Conservation (phyloP, 176 grass and related monocot genomes). For the Phoenix roebelenii region DNA sequence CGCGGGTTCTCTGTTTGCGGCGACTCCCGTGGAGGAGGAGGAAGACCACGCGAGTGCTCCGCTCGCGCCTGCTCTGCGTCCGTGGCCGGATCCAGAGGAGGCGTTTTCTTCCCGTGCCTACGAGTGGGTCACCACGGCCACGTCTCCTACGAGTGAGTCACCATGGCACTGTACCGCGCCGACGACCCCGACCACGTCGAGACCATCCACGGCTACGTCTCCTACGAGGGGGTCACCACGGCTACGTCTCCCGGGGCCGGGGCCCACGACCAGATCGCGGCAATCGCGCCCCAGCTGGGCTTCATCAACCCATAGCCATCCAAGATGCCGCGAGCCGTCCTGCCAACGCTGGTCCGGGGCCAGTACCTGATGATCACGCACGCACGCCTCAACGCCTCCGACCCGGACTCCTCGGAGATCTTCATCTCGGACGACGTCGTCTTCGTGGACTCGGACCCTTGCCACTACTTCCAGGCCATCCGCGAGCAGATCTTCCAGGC, state of each 20-base stretch:
- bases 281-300: conserved; percentile 40
- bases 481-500: conserved; percentile 86
- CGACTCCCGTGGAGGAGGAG: too few relatives aligned
- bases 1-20: too few relatives aligned
- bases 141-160: conserved; percentile 96
- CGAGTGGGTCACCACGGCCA: conserved; percentile 7
- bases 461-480: conserved; percentile 95
- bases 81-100: too few relatives aligned
- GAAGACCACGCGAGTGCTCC: too few relatives aligned
- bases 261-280: conserved; percentile 63
- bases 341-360: too few relatives aligned
- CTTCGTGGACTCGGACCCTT: conserved; percentile 83
- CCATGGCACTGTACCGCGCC: conserved; percentile 63
- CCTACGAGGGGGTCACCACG: conserved; percentile 40
- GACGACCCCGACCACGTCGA: conserved; percentile 66
- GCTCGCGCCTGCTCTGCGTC: too few relatives aligned
- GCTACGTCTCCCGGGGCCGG: conserved; percentile 72
- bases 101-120: too few relatives aligned
- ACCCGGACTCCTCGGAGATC: conserved; percentile 63
- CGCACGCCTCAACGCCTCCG: conserved; percentile 56
- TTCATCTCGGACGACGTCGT: conserved; percentile 62
- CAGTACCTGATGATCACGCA: too few relatives aligned
- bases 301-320: conserved; percentile 13
- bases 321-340: too few relatives aligned
- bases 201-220: conserved; percentile 58